A percentile compares a stretch with the other conserved stretches of the same genome.
Evolutionary conservation across 148 eudicot genomes (phyloP).

Genomic region (Salicornia ramosissima): DNA sequence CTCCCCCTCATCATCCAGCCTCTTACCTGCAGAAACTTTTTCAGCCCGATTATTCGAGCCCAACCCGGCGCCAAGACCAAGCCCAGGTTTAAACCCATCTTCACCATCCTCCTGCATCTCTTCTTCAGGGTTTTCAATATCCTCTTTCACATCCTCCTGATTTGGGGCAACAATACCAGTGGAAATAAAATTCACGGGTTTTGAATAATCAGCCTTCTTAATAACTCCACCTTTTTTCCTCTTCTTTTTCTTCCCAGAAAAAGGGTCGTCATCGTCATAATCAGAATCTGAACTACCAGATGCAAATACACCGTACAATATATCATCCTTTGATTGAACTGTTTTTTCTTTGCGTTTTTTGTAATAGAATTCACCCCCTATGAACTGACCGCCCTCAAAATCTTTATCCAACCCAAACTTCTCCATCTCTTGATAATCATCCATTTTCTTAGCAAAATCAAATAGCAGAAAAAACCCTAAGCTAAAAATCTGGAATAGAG

Average conservation of each 20-base stretch:
- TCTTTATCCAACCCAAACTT: constrained; percentile 73
- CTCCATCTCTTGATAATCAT: constrained; percentile 77
- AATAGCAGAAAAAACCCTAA: too few relatives aligned
- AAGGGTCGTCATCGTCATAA: constrained; percentile 30
- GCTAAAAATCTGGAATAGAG: too few relatives aligned
- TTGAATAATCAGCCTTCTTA: constrained; percentile 55
- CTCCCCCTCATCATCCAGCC: constrained; percentile 14
- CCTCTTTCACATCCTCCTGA: constrained; percentile 49
- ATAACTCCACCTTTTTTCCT: constrained; percentile 45
- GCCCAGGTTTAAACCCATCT: constrained; percentile 28
- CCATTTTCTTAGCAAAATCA: constrained; percentile 60
- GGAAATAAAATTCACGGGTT: constrained; percentile 75
- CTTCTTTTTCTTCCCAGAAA: constrained; percentile 36
- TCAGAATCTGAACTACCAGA: constrained; percentile 45
- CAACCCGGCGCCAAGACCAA: constrained; percentile 42
- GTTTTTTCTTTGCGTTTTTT: constrained; percentile 64
- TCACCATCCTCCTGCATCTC: constrained; percentile 22
- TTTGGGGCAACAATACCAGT: constrained; percentile 53
- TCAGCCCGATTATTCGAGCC: constrained; percentile 7
- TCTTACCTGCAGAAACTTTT: constrained; percentile 3
- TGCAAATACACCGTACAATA: constrained; percentile 71
- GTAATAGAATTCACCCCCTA: constrained; percentile 64
- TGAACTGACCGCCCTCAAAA: constrained; percentile 66
- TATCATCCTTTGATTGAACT: constrained; percentile 64
- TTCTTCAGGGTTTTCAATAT: constrained; percentile 15